Evolutionary conservation across 2,329 filamentous ascomycete genomes (phyloP).

Genomic region (Paracoccidioides lutzii): DNA sequence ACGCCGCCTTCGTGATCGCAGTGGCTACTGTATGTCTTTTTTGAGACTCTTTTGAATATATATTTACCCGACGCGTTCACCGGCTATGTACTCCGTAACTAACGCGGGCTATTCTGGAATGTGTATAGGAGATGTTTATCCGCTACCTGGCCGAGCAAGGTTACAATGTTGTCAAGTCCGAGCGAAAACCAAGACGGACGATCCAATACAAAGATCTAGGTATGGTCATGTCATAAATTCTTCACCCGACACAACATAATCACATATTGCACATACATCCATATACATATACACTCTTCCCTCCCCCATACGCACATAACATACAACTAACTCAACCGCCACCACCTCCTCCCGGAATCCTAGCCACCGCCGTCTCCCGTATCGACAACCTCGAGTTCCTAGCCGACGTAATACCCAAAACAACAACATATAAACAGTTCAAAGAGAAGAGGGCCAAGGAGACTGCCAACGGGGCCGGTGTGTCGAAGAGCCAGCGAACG

Average conservation of each 20-base stretch:
- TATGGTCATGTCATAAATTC: constrained; percentile 23
- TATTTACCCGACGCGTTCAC: background rate
- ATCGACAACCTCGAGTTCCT: constrained; percentile 94
- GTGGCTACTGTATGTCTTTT: constrained; percentile 57
- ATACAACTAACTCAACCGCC: background rate
- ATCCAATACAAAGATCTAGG: constrained; percentile 93
- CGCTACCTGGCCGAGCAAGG: constrained; percentile 78
- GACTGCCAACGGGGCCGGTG: constrained; percentile 15
- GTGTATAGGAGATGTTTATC: constrained; percentile 73
- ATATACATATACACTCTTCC: too few species aligned
- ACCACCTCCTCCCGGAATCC: constrained; percentile 7
- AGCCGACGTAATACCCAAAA: constrained; percentile 78
- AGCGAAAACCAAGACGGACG: constrained; percentile 82
- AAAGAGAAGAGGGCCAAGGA: constrained; percentile 45
- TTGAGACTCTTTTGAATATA: background rate
- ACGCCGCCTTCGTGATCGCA: constrained; percentile 86
- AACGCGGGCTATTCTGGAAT: background rate
- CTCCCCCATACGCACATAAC: too few species aligned
- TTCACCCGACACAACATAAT: too few species aligned
- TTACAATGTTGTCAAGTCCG: constrained; percentile 77
- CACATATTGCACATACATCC: too few species aligned
- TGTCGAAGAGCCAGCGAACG: constrained; percentile 29
- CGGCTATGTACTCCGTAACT: background rate
- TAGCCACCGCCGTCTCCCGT: constrained; percentile 72
- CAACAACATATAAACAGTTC: constrained; percentile 64